phyloP scores from a whole-genome alignment of 345 rosid genomes.

The Cardamine occulta region DNA sequence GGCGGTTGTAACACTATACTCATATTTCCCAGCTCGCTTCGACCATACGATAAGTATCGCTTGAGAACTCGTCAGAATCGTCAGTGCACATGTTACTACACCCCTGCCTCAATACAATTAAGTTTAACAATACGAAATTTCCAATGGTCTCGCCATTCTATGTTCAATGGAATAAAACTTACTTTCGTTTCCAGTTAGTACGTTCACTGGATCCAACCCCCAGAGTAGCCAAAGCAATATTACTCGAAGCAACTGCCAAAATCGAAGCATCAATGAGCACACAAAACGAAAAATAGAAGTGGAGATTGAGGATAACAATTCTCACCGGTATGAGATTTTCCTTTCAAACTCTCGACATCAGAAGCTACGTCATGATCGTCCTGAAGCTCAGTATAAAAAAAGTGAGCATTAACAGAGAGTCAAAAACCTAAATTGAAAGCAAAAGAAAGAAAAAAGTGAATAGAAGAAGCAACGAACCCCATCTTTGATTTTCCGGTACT shows the following conservation, averaged over 20 bases:
- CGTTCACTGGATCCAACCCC: conserved; percentile 52
- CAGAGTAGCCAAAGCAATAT: conserved; percentile 46
- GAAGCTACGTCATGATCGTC: conserved; percentile 38
- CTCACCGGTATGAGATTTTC: conserved; percentile 39
- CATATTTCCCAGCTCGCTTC: conserved; percentile 96
- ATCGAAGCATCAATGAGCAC: conserved; percentile 27
- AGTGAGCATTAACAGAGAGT: conserved; percentile 1
- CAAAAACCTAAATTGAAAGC: background rate
- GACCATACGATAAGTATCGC: conserved; percentile 98
- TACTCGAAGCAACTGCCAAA: conserved; percentile 50
- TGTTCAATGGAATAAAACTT: conserved; percentile 7
- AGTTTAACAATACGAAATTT: no score
- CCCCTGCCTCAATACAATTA: conserved; percentile 48
- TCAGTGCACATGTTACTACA: conserved; percentile 79
- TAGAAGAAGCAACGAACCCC: conserved; percentile 47
- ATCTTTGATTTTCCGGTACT: conserved; percentile 79
- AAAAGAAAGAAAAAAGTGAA: background rate
- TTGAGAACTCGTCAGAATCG: conserved; percentile 93
- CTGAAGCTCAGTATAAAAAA: conserved; percentile 27
- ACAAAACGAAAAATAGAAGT: background rate
- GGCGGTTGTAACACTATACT: conserved; percentile 95
- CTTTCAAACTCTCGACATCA: conserved; percentile 44
- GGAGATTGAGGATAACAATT: background rate
- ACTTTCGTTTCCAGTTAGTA: conserved; percentile 84
- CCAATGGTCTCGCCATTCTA: background rate